phyloP scores from a whole-genome alignment of 2,329 filamentous ascomycete genomes.

The Nakataea oryzae region DNA sequence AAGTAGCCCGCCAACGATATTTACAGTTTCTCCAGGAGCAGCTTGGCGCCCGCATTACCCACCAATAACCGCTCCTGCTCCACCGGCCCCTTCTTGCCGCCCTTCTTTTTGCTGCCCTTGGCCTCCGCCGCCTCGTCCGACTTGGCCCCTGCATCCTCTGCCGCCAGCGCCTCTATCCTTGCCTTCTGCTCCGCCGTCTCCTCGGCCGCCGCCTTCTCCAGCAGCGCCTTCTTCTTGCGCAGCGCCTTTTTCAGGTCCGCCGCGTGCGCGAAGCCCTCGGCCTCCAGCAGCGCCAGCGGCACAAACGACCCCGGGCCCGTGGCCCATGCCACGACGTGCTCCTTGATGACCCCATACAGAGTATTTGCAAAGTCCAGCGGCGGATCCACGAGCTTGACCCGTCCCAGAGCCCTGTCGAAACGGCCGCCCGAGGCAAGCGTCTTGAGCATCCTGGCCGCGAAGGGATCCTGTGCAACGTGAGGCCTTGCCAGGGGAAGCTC shows the following conservation, averaged over 20 bases:
- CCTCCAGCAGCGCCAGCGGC: conserved; percentile 70
- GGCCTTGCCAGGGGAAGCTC: conserved; percentile 26
- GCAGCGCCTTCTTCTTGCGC: conserved; percentile 59
- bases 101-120: conserved; percentile 29
- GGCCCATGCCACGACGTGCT: conserved; percentile 71
- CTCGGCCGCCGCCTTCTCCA: conserved; percentile 57
- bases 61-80: conserved; percentile 17
- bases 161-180: conserved; percentile 18
- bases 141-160: conserved; percentile 26
- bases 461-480: conserved; percentile 51
- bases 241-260: conserved; percentile 59
- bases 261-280: conserved; percentile 51
- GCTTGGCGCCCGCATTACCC: conserved; percentile 51
- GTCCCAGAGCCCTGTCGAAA: conserved; percentile 67
- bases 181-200: conserved; percentile 44
- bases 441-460: conserved; percentile 78
- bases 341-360: conserved; percentile 73
- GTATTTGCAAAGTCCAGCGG: conserved; percentile 69
- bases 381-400: conserved; percentile 60
- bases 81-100: conserved; percentile 17
- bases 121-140: conserved; percentile 28
- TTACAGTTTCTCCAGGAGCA: conserved; percentile 49
- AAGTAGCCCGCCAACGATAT: too few relatives aligned
- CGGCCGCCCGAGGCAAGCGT: conserved; percentile 80
- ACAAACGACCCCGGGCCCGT: conserved; percentile 80